Evolutionary conservation across 2,329 filamentous ascomycete species (phyloP).

Genomic region (Colletotrichum viniferum): DNA sequence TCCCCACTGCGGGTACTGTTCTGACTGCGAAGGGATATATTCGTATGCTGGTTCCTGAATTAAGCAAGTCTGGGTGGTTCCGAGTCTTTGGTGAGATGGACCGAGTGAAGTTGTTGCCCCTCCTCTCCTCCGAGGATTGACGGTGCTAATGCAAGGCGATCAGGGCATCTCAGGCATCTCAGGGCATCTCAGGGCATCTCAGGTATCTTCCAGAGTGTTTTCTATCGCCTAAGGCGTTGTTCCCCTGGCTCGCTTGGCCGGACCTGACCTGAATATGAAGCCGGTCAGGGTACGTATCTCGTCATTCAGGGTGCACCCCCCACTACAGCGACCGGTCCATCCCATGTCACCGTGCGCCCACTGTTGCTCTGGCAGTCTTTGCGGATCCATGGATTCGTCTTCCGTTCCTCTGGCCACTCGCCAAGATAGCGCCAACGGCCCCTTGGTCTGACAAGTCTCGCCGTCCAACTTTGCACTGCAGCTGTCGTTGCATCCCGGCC

Average conservation of each 20-base stretch:
- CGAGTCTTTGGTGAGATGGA: not conserved
- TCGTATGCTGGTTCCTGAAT: not conserved
- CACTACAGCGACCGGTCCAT: not conserved
- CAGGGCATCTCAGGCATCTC: not conserved
- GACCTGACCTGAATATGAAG: not conserved
- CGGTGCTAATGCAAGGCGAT: not conserved
- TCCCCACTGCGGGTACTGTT: not conserved
- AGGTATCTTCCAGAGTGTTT: not conserved
- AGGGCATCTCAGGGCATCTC: not conserved
- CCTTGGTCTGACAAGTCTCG: not conserved
- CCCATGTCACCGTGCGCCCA: not conserved
- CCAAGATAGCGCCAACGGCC: not conserved
- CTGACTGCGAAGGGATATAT: not conserved
- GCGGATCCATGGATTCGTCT: not conserved
- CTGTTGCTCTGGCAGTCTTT: not conserved
- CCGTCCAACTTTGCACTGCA: not conserved
- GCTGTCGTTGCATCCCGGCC: not conserved
- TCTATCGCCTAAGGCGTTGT: not conserved
- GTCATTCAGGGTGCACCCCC: not conserved
- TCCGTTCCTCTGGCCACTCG: not conserved
- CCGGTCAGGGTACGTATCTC: not conserved
- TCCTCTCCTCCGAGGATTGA: not conserved
- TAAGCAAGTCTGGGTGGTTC: not conserved
- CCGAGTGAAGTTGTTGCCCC: not conserved
- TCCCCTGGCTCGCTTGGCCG: not conserved